phyloP scores from a whole-genome alignment of 768 basidiomycete species.

The Leucocoprinus sp. region DNA sequence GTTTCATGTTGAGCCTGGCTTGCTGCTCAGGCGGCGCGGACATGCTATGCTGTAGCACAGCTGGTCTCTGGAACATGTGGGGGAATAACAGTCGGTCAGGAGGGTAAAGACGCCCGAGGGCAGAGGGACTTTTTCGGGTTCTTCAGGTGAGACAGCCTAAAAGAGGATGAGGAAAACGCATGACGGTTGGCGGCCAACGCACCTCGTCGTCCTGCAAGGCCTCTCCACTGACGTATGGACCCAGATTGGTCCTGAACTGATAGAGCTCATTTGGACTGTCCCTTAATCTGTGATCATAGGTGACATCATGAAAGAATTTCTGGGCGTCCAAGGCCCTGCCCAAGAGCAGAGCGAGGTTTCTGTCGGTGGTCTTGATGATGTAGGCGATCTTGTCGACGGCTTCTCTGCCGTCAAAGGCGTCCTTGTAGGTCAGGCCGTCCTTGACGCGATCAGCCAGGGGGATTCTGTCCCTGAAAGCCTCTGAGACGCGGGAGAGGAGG shows the following conservation, averaged over 20 bases:
- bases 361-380: slow-evolving; percentile 97
- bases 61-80: slow-evolving; percentile 88
- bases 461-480: slow-evolving; percentile 85
- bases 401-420: slow-evolving; percentile 93
- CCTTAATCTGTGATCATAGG: slow-evolving; percentile 92
- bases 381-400: slow-evolving; percentile 97
- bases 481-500: slow-evolving; percentile 86
- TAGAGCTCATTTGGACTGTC: slow-evolving; percentile 88
- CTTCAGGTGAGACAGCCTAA: slow-evolving; percentile 24
- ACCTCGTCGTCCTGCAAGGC: slow-evolving; percentile 19
- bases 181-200: no score
- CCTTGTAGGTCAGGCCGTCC: slow-evolving; percentile 93
- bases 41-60: slow-evolving; percentile 99
- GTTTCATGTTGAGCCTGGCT: slow-evolving; percentile 88
- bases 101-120: slow-evolving; percentile 95
- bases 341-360: slow-evolving; percentile 90
- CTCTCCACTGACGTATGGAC: slow-evolving; percentile 80
- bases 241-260: slow-evolving; percentile 82
- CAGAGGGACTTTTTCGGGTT: slow-evolving; percentile 57
- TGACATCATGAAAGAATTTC: slow-evolving; percentile 99
- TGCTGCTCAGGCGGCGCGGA: slow-evolving; percentile 93
- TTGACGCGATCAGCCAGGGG: slow-evolving; percentile 73
- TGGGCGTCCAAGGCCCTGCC: slow-evolving; percentile 95
- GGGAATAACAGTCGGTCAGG: slow-evolving; percentile 95
- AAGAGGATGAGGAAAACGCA: no score